These are phyloP conservation scores for Pichia sorboxylosa DNA, from an alignment of 1,139 yeast genomes.

Conservation along the genomic window DNA sequence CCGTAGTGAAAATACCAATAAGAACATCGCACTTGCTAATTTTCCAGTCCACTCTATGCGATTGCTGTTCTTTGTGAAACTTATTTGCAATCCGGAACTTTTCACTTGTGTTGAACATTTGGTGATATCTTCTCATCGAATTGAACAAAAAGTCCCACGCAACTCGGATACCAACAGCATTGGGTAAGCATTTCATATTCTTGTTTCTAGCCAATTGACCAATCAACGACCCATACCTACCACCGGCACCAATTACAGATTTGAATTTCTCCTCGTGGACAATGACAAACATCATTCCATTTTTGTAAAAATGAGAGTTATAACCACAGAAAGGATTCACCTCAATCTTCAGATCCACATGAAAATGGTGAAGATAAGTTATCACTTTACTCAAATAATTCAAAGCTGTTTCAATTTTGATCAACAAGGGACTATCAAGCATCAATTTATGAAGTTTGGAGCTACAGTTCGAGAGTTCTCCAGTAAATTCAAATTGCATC, in stretches of 20 bases:
- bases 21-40: slow-evolving; percentile 68
- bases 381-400: slow-evolving; percentile 48
- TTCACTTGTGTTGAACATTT: slow-evolving; percentile 24
- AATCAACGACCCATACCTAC: slow-evolving; percentile 71
- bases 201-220: slow-evolving; percentile 43
- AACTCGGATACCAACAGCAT: slow-evolving; percentile 79
- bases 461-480: slow-evolving; percentile 54
- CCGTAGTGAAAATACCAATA: slow-evolving; percentile 52
- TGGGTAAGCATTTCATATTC: slow-evolving; percentile 26
- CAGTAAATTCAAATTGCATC: slow-evolving; percentile 65
- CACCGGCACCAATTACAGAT: slow-evolving; percentile 74
- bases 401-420: slow-evolving; percentile 52
- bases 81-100: slow-evolving; percentile 19
- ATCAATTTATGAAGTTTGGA: slow-evolving; percentile 53
- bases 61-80: slow-evolving; percentile 24
- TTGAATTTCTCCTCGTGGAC: slow-evolving; percentile 46
- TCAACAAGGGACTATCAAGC: slow-evolving; percentile 61
- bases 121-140: slow-evolving; percentile 37
- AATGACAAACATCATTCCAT: slow-evolving; percentile 72
- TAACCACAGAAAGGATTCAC: slow-evolving; percentile 72
- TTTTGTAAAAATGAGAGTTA: slow-evolving; percentile 63
- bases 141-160: slow-evolving; percentile 50
- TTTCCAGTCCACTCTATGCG: slow-evolving; percentile 31
- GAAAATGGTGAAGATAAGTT: slow-evolving; percentile 43
- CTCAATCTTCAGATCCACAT: slow-evolving; percentile 34